Evolutionary conservation across 352 stramenopile genomes (phyloP), one percentile per base, ranked within the genome.

Genomic region (Globisporangium spinosum): DNA sequence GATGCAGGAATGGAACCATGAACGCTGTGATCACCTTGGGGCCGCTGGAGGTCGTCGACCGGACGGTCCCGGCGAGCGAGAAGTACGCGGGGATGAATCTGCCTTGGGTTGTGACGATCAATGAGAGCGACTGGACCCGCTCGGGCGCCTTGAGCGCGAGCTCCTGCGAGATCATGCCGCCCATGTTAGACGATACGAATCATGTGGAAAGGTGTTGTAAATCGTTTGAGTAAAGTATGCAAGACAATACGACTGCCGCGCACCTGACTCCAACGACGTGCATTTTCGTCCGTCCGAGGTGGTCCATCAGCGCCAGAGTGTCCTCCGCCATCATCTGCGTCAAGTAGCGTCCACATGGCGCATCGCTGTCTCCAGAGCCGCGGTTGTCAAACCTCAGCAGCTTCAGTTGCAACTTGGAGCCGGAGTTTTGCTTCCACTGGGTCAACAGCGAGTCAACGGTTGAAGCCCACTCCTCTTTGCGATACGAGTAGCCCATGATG

Each of bases 301-400:
- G 58, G 56, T 86, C 75, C 66, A 70, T 77, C 20, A 78, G 67
- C 22, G 69, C 70, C 23, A 83, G 40, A 0, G 70, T 65, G 47
- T 81, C 74, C 1, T 62, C 32, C 7, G 74, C 74, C 70, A 81
- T 78, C 35, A 70, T 69, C 10, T 58, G 60, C 12, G 71, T 80
- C 64, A 69, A 73, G 74, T 79, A 81, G 20, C 59, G 64, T 5
- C 72, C 69, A 65, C 65, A 78, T 9, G 77, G 70, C 6, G 67
- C 54, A 61, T 76, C 70, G 0, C 58, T 71, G 35, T 58, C 45
- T n/a, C 82, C 83, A 1, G 80, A 70, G 23, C 79, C 83, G 34
- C 83, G 79, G 71, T 89, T 91, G 68, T 89, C 83, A 22, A 91
- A 75, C 9, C 75, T 85, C 57, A 89, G 43, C 20, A 91, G 59